Evolutionary conservation across 179 eudicot species (phyloP).

Genomic region (Nepenthes alata): DNA sequence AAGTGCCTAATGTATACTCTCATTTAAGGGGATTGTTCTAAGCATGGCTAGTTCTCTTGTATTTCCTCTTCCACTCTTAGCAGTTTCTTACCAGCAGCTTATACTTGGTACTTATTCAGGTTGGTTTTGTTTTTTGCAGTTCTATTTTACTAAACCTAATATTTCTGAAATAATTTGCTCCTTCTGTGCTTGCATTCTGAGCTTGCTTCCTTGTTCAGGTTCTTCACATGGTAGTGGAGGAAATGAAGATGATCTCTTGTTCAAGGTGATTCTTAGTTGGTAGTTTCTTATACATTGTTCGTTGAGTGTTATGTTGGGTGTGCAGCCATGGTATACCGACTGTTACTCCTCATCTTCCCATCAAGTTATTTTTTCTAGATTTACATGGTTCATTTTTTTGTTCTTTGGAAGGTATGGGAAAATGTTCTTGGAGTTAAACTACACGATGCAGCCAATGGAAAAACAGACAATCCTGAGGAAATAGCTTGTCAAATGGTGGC

Average conservation of each 20-base stretch:
- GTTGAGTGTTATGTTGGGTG: background rate
- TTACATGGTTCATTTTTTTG: background rate
- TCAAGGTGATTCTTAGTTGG: conserved; percentile 40
- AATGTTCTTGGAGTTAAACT: conserved; percentile 57
- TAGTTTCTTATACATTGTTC: background rate
- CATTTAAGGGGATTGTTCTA: conserved; percentile 47
- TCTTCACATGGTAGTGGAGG: conserved; percentile 33
- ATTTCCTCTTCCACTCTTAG: conserved; percentile 92
- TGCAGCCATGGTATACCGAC: conserved; percentile 6
- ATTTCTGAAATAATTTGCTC: background rate
- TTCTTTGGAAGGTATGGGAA: conserved; percentile 59
- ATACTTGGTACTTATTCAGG: conserved; percentile 45
- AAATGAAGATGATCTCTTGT: conserved; percentile 34
- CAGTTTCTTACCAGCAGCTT: conserved; percentile 91
- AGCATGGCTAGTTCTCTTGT: conserved; percentile 70
- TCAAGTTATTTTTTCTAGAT: background rate
- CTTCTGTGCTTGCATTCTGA: conserved; percentile 4
- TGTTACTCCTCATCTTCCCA: background rate
- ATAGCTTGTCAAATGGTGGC: conserved; percentile 39
- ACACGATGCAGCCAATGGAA: conserved; percentile 58
- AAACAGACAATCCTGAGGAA: conserved; percentile 61
- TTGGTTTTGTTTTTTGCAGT: background rate
- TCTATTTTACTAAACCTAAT: background rate
- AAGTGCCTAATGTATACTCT: background rate
- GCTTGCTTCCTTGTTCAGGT: conserved; percentile 19